Evolutionary conservation across 208 protist genomes (phyloP), one percentile per base, ranked within the genome.

Genomic region (Angomonas ambiguus): DNA sequence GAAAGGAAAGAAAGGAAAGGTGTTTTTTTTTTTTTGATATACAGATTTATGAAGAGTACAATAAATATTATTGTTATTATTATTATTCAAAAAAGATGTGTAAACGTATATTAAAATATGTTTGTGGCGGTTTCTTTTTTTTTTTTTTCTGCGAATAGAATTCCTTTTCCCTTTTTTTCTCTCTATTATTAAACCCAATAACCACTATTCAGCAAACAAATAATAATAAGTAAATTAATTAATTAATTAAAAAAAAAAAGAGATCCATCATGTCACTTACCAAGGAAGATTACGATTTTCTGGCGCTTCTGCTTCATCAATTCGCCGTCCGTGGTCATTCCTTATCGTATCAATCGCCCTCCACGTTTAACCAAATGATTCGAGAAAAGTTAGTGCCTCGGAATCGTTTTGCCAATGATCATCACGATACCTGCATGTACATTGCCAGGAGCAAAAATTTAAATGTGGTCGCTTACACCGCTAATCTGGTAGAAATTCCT

Each of bases 91-190:
- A n/a, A n/a, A n/a, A n/a, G n/a, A n/a, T n/a, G n/a, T n/a, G n/a
- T n/a, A n/a, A n/a, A n/a, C n/a, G n/a, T n/a, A n/a, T n/a, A n/a
- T n/a, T n/a, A n/a, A n/a, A n/a, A n/a, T n/a, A n/a, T n/a, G n/a
- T n/a, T n/a, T n/a, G n/a, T n/a, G 38, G 11, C 38, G 38, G 38
- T 48, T 48, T 18, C 18, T 48, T 56, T 56, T 56, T 56, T 20
- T 56, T 20, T 56, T 56, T 56, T 56, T 56, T 16, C 49, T 20
- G 8, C 22, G 5, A 16, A 56, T 30, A 6, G 18, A 30, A 24
- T 56, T 25, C 22, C 13, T 48, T 48, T 48, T 11, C 27, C 22
- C 59, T 74, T 20, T 62, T 63, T 55, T 62, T 60, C 58, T 62
- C 65, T 72, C 3, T 62, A 6, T 67, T 67, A 4, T 48, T 61